A percentile compares a stretch with the other conserved stretches of the same genome.
Conservation (phyloP, 202 grass and related monocot genomes). For the Carex arenaria region DNA sequence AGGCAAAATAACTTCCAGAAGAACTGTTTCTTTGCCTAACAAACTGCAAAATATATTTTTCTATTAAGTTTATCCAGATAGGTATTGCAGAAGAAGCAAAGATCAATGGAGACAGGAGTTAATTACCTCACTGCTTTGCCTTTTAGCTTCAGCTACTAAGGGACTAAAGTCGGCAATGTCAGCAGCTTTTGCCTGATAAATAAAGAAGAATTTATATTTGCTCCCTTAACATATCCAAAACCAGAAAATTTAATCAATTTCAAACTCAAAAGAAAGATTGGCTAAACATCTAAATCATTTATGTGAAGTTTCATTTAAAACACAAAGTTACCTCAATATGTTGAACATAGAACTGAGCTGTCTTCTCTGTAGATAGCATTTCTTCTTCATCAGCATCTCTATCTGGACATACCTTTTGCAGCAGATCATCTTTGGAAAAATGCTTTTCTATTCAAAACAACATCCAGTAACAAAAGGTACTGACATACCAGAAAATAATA, state of each 20-base stretch:
- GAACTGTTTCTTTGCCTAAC: neutral
- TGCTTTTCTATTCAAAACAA: neutral
- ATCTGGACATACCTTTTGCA: slow-evolving; percentile 4
- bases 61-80: neutral
- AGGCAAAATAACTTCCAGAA: neutral
- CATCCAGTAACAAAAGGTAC: neutral
- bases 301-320: neutral
- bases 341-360: neutral
- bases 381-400: slow-evolving; percentile 4
- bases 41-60: slow-evolving; percentile 10
- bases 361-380: slow-evolving; percentile 8
- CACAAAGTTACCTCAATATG: neutral
- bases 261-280: neutral
- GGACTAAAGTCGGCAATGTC: neutral
- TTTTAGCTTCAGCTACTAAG: neutral
- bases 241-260: neutral
- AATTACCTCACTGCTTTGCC: slow-evolving; percentile 8
- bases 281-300: neutral
- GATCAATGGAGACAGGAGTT: neutral
- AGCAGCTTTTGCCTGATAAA: neutral
- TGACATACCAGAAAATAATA: neutral
- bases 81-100: neutral
- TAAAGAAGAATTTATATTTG: neutral
- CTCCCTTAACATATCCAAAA: neutral
- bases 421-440: slow-evolving; percentile 1